These are phyloP conservation scores for Lichtheimia ramosa DNA, from an alignment of 371 early-diverging fungal genomes.

Conservation along the genomic window DNA sequence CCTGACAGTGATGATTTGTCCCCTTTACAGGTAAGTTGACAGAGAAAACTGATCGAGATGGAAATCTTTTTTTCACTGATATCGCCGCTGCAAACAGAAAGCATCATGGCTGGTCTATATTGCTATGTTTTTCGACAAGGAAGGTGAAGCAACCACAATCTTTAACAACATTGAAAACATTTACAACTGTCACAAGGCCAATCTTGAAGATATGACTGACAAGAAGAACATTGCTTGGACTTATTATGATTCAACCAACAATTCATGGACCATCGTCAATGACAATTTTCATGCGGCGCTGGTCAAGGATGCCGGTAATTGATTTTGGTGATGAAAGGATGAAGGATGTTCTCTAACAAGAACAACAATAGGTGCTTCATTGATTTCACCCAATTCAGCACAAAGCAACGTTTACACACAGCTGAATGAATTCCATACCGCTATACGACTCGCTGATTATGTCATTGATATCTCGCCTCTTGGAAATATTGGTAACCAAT, in stretches of 20 bases:
- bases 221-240: constrained; percentile 20
- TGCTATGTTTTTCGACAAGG: constrained; percentile 18
- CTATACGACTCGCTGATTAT: constrained; percentile 16
- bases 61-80: neutral
- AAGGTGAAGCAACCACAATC: constrained; percentile 7
- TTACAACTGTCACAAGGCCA: constrained; percentile 20
- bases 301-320: constrained; percentile 18
- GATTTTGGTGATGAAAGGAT: neutral
- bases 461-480: constrained; percentile 20
- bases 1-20: constrained; percentile 12
- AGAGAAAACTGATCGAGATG: neutral
- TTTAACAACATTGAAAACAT: constrained; percentile 11
- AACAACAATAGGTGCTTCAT: constrained; percentile 2
- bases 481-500: constrained; percentile 19
- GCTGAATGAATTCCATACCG: constrained; percentile 18
- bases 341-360: too few species aligned
- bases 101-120: constrained; percentile 24
- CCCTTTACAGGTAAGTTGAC: constrained; percentile 19
- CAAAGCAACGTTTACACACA: constrained; percentile 7
- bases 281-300: constrained; percentile 12
- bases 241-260: constrained; percentile 10
- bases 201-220: constrained; percentile 8
- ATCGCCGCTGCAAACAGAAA: constrained; percentile 11
- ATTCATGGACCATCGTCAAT: constrained; percentile 15
- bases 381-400: constrained; percentile 15